phyloP scores from a whole-genome alignment of 164 flowering plant genomes.

The Liquidambar formosana region DNA sequence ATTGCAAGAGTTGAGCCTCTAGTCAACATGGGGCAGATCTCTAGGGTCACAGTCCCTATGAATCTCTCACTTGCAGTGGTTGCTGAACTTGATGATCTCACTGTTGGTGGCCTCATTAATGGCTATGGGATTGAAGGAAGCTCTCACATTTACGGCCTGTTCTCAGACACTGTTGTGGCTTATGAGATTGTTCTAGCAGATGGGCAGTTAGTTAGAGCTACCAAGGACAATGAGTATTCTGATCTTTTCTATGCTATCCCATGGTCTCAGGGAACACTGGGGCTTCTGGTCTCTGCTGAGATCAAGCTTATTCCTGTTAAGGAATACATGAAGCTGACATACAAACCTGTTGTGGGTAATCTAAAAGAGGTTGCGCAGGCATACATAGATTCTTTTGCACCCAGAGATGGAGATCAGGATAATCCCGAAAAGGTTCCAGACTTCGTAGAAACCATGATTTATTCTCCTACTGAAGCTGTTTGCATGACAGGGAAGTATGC shows the following conservation, averaged over 20 bases:
- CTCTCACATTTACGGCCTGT: slow-evolving; percentile 92
- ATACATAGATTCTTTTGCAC: slow-evolving; percentile 84
- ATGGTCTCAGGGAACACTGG: slow-evolving; percentile 99
- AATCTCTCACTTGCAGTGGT: slow-evolving; percentile 95
- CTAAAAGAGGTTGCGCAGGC: slow-evolving; percentile 76
- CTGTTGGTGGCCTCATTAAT: slow-evolving; percentile 98
- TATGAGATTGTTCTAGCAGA: slow-evolving; percentile 90
- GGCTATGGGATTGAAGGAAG: slow-evolving; percentile 99
- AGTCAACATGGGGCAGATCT: slow-evolving; percentile 98
- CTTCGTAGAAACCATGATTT: slow-evolving; percentile 91
- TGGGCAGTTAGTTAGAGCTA: slow-evolving; percentile 86
- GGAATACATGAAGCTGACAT: slow-evolving; percentile 94
- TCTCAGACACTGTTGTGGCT: slow-evolving; percentile 96
- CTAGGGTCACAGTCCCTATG: slow-evolving; percentile 86
- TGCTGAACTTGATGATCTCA: slow-evolving; percentile 98
- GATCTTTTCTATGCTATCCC: slow-evolving; percentile 95
- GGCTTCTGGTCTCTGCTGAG: slow-evolving; percentile 95
- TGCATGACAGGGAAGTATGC: slow-evolving; percentile 90
- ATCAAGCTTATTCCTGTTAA: slow-evolving; percentile 87
- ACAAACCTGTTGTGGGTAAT: slow-evolving; percentile 76
- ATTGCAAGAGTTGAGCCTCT: slow-evolving; percentile 92
- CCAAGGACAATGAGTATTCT: slow-evolving; percentile 85
- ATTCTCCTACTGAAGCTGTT: slow-evolving; percentile 72
- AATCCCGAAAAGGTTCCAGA: slow-evolving; percentile 92
- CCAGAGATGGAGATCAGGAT: slow-evolving; percentile 91